These are phyloP conservation scores for Collybia mongolica DNA, from an alignment of 768 basidiomycete species.

Conservation along the genomic window DNA sequence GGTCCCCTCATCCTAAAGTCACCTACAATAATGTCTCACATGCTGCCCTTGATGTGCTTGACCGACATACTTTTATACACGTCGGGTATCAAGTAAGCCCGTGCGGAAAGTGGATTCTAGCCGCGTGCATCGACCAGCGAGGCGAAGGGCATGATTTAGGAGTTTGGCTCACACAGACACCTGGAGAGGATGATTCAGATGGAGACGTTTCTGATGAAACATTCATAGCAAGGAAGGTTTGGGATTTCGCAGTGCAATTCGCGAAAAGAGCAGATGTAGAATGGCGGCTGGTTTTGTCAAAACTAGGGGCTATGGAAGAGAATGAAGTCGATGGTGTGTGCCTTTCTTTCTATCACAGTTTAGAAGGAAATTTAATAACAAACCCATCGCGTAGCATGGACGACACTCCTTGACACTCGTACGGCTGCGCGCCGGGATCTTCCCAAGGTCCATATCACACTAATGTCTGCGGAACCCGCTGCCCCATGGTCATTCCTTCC, in stretches of 20 bases:
- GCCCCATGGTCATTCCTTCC: constrained; percentile 60
- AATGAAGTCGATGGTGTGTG: constrained; percentile 66
- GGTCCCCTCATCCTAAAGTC: constrained; percentile 37
- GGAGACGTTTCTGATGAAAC: constrained; percentile 37
- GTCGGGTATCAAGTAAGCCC: constrained; percentile 67
- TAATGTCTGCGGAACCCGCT: constrained; percentile 60
- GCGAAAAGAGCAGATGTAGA: constrained; percentile 69
- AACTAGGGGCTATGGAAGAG: constrained; percentile 58
- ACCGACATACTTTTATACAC: constrained; percentile 61
- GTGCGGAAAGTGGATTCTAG: constrained; percentile 76
- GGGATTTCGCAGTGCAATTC: constrained; percentile 66
- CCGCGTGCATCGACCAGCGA: constrained; percentile 73
- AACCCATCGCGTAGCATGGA: constrained; percentile 57
- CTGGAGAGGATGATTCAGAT: constrained; percentile 26
- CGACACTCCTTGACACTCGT: constrained; percentile 42
- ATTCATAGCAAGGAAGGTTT: constrained; percentile 58
- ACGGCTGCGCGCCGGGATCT: constrained; percentile 36
- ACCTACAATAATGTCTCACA: constrained; percentile 33
- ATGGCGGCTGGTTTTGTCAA: constrained; percentile 77
- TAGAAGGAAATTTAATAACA: constrained; percentile 5
- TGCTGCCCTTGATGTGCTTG: constrained; percentile 41
- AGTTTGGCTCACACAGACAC: constrained; percentile 62
- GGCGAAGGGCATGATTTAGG: constrained; percentile 73
- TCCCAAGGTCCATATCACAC: constrained; percentile 56
- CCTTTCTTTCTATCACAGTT: not conserved